Base-by-base conservation (phyloP, 2,329 filamentous ascomycete species). In the Ambrosiella xylebori region DNA sequence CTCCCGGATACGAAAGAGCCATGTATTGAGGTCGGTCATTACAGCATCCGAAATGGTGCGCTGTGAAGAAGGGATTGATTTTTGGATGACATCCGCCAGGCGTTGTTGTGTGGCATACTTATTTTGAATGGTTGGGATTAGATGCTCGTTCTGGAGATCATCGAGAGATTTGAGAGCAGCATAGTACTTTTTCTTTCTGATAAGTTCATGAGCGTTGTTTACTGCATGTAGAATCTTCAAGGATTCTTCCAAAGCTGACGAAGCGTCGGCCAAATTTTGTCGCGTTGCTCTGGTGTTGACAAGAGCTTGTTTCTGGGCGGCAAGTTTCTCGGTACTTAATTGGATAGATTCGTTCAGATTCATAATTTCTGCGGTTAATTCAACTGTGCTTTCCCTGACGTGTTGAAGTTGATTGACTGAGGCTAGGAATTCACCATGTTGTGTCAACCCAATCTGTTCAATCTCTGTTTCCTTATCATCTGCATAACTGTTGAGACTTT, bases 11-110 rank as follows among this genome's bases (percentile, higher is more conserved):
- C 88, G 84, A 66, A 86, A 98, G 8, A 98, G 76, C 93, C 93
- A 98, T 0, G 89, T 96, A 67, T 97, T 97, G 58, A 98, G 72
- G 70, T 98, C 93, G 1, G 81, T 86, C 88, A 97, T 97, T 63
- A 98, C 93, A 12, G 90, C 89, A 70, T 97, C 91, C 3, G 91
- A 91, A 59, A 98, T 96, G 55, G 88, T 82, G 65, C 88, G 89
- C 66, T 95, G 89, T 1, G 89, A 96, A 2, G 87, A 83, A 1
- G 93, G 93, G 38, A 97, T 91, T 0, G 91, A 97, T 64, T 88
- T 89, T 68, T 96, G 91, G 63, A 98, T 97, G 73, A 95, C 81
- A 66, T 94, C 88, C 38, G 93, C 93, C 63, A 98, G 84, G 66
- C 90, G 91, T 70, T 96, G 94, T 63, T 96, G 88, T 1, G 88